Evolutionary conservation across 228 moss, liverwort and hornwort genomes (phyloP).

Genomic region (Sphagnum fallax): DNA sequence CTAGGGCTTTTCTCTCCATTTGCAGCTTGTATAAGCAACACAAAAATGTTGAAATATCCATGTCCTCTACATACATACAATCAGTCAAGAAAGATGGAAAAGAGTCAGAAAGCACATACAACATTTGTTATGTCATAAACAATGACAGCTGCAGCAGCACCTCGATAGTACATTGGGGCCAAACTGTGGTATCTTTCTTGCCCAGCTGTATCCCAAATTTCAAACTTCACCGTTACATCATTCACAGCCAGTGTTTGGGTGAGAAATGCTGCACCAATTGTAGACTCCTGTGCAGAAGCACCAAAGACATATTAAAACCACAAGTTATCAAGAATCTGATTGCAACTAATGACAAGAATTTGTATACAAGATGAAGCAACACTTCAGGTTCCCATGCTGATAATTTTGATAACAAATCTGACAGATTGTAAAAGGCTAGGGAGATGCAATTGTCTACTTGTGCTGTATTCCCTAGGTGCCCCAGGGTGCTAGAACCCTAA

Average conservation of each 20-base stretch:
- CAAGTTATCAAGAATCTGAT: not conserved
- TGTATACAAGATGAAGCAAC: not conserved
- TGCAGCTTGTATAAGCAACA: too few relatives aligned
- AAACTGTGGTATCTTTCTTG: slow-evolving; percentile 99
- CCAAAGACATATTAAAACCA: too few relatives aligned
- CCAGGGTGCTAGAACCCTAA: too few relatives aligned
- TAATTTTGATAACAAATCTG: too few relatives aligned
- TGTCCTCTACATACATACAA: not conserved
- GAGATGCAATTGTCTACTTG: too few relatives aligned
- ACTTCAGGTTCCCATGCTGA: too few relatives aligned
- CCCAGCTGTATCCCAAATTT: slow-evolving; percentile 99
- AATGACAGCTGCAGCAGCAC: slow-evolving; percentile 95
- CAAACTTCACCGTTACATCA: slow-evolving; percentile 95
- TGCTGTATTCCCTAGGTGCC: too few relatives aligned
- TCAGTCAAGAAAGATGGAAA: not conserved
- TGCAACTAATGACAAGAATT: too few relatives aligned
- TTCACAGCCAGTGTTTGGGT: slow-evolving; percentile 97
- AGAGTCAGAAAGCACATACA: slow-evolving; percentile 25
- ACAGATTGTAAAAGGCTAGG: too few relatives aligned
- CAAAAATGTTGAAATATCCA: not conserved
- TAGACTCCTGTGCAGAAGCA: slow-evolving; percentile 65
- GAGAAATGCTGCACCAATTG: slow-evolving; percentile 97
- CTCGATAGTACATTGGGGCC: slow-evolving; percentile 98
- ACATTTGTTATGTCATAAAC: slow-evolving; percentile 94
- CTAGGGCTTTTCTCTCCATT: too few relatives aligned